Conservation (phyloP, 495 filamentous ascomycete species). For the Aspergillus campestris region DNA sequence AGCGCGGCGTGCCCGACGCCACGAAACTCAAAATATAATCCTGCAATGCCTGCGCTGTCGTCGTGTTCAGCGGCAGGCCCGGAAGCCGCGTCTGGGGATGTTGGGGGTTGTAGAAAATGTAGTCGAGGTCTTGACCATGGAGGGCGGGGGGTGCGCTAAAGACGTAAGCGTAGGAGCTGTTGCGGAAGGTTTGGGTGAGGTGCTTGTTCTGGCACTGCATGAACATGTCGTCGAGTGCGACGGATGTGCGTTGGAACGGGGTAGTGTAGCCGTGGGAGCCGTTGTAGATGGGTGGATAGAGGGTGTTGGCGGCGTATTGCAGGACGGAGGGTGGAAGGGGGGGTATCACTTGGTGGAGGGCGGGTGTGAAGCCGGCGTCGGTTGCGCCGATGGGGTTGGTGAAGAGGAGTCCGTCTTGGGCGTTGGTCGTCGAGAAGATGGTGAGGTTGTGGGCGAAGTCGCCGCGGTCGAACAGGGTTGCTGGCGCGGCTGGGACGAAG, state of each 20-base stretch:
- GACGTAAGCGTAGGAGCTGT: slow-evolving; percentile 49
- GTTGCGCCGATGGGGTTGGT: slow-evolving; percentile 47
- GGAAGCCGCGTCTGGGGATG: not conserved
- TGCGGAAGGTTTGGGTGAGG: slow-evolving; percentile 37
- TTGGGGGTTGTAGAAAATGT: slow-evolving; percentile 46
- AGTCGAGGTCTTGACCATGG: slow-evolving; percentile 49
- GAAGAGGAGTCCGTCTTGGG: slow-evolving; percentile 39
- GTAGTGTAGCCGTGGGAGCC: slow-evolving; percentile 38
- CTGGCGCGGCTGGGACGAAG: slow-evolving; percentile 48
- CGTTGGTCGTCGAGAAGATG: slow-evolving; percentile 46
- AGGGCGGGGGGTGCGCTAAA: slow-evolving; percentile 52
- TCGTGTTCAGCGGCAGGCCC: slow-evolving; percentile 16
- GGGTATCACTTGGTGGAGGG: slow-evolving; percentile 33
- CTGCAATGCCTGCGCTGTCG: slow-evolving; percentile 48
- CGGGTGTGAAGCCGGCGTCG: slow-evolving; percentile 34
- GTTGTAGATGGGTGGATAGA: slow-evolving; percentile 55
- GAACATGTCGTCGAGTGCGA: slow-evolving; percentile 31
- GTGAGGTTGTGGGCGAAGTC: slow-evolving; percentile 49
- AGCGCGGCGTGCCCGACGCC: slow-evolving; percentile 36
- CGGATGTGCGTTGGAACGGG: slow-evolving; percentile 27
- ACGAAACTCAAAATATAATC: slow-evolving; percentile 53
- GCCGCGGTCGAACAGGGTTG: slow-evolving; percentile 47
- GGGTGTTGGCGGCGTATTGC: slow-evolving; percentile 36
- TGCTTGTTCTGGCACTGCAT: slow-evolving; percentile 58
- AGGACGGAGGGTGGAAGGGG: slow-evolving; percentile 28